Evolutionary conservation across 1,284 basidiomycete species (phyloP), one percentile per base, ranked within the genome.

Genomic region (Vanrija humicola): DNA sequence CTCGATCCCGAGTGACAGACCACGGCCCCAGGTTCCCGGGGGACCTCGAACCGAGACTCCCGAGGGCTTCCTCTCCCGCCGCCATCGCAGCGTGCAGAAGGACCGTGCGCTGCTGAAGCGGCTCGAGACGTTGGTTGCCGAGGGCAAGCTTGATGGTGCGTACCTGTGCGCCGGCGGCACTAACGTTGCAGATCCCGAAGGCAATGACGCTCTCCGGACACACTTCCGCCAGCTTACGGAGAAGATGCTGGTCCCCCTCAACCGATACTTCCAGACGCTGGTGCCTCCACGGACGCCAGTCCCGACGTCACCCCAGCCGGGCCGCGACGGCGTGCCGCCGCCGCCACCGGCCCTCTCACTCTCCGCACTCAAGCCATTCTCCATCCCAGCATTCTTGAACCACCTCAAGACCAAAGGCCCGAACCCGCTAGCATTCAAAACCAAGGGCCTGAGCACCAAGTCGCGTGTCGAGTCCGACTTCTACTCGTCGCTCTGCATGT

Each of bases 171-270:
- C 25, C 16, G 38, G 16, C 40, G 19, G 18, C 29, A 1, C 12
- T 40, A 19, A 38, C 47, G 1, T 16, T 3, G 12, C 52, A 73
- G 69, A 74, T 55, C 58, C 64, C 0, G 67, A 85, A 5, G 81
- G 86, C 8, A 82, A 84, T 54, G 77, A 77, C 5, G 72, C 80
- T n/a, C 80, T 98, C 28, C 84, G 90, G 21, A 82, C 84, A 43
- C 92, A 97, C 72, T 93, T 98, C 75, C 85, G 86, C 54, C 85
- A 89, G 47, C 82, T 95, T 23, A 94, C 95, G 0, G 90, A 88
- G 26, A 86, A 87, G 40, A 82, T 98, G 56, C 83, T 98, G n/a
- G 86, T 90, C 1, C 95, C 95, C 0, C 81, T 98, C 3, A 88
- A 94, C 66, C 85, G 94, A 59, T 98, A 98, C 79, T 86, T 98